phyloP scores from a whole-genome alignment of 2,329 filamentous ascomycete species.

The Pseudogymnoascus pannorum region DNA sequence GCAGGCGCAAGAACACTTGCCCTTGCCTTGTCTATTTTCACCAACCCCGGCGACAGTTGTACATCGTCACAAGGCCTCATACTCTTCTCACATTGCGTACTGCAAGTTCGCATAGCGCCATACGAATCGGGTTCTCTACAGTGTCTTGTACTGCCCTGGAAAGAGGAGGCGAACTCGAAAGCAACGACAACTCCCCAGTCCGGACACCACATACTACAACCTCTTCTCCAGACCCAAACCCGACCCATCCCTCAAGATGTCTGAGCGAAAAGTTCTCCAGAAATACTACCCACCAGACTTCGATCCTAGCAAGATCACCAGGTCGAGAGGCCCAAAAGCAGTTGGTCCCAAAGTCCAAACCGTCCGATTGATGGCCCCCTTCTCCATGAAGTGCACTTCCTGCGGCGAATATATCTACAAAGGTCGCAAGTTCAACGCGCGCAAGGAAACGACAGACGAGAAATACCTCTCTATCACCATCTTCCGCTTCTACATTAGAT shows the following conservation, averaged over 20 bases:
- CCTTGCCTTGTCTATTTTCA: neutral
- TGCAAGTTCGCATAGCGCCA: neutral
- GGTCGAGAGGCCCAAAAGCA: slow-evolving; percentile 61
- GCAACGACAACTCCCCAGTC: neutral
- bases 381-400: slow-evolving; percentile 64
- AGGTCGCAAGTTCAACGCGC: slow-evolving; percentile 89
- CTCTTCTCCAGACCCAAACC: neutral
- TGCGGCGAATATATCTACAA: slow-evolving; percentile 83
- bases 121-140: neutral
- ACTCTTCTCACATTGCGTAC: neutral
- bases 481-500: slow-evolving; percentile 84
- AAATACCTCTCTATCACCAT: slow-evolving; percentile 85
- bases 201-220: neutral
- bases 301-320: slow-evolving; percentile 73
- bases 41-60: neutral
- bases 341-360: slow-evolving; percentile 75
- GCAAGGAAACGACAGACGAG: slow-evolving; percentile 87
- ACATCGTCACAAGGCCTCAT: neutral
- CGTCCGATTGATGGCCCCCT: slow-evolving; percentile 85
- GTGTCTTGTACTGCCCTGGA: neutral
- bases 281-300: slow-evolving; percentile 73
- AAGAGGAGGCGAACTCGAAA: neutral
- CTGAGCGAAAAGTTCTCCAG: slow-evolving; percentile 73
- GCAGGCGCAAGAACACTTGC: neutral
- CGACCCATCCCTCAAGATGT: slow-evolving; percentile 47